Conservation (phyloP, 306 rosid genomes). For the Fragaria vesca region DNA sequence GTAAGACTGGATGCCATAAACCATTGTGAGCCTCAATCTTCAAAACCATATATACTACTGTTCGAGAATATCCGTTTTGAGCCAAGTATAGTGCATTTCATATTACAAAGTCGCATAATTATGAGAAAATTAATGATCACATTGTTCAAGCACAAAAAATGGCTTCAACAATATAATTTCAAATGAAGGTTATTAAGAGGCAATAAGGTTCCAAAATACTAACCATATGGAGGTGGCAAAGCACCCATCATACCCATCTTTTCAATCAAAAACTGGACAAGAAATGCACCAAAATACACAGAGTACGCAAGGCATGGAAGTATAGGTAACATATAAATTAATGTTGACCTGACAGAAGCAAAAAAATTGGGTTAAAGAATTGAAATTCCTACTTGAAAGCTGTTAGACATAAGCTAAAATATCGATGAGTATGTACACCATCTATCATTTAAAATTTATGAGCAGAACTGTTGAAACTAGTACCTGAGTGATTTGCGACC, state of each 20-base stretch:
- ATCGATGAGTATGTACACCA: neutral
- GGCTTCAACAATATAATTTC: neutral
- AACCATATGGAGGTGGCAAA: conserved; percentile 88
- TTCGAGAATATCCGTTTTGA: neutral
- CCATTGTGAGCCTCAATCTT: conserved; percentile 4
- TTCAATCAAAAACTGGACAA: conserved; percentile 81
- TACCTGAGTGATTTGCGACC: conserved; percentile 74
- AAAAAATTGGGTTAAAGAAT: neutral
- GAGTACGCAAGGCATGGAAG: conserved; percentile 75
- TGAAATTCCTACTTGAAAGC: neutral
- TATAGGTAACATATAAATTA: conserved; percentile 68
- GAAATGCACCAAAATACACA: conserved; percentile 89
- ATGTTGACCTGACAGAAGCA: conserved; percentile 60
- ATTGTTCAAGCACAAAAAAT: neutral
- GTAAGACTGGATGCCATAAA: neutral
- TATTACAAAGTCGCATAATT: neutral
- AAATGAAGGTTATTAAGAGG: conserved; percentile 2
- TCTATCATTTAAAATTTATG: conserved; percentile 7
- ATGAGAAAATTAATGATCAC: neutral
- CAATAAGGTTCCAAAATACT: conserved; percentile 30
- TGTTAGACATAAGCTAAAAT: conserved; percentile 11
- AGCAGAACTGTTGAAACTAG: conserved; percentile 19
- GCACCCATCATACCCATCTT: conserved; percentile 99
- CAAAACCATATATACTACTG: neutral
- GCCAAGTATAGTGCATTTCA: neutral